Conservation (phyloP, 2,329 filamentous ascomycete genomes). For the Fusarium armeniacum region DNA sequence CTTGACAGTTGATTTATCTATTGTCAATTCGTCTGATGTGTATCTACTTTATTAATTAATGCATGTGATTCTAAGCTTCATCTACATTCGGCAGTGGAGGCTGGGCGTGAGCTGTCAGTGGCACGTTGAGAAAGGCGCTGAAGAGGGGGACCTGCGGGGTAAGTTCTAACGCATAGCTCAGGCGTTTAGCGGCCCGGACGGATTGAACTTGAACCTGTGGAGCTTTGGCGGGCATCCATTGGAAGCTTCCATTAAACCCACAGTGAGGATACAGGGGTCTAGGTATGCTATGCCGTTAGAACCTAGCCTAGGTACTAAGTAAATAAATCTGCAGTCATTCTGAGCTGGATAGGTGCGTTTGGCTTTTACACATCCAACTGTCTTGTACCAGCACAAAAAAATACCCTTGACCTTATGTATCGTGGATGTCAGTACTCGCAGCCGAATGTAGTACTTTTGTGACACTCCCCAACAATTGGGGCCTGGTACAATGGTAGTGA, state of each 20-base stretch:
- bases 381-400: background rate
- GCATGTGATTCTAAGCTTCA: constrained; percentile 22
- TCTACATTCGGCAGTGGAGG: constrained; percentile 7
- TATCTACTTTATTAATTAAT: constrained; percentile 14
- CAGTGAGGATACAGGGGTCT: background rate
- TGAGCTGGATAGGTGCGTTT: background rate
- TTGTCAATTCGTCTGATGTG: background rate
- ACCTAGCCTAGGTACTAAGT: too few relatives aligned
- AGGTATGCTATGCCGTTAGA: too few relatives aligned
- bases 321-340: background rate
- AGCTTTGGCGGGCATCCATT: background rate
- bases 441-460: background rate
- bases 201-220: background rate
- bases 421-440: background rate
- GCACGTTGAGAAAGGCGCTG: constrained; percentile 17
- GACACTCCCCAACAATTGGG: background rate
- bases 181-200: constrained; percentile 5
- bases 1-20: background rate
- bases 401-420: background rate
- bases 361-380: background rate
- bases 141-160: constrained; percentile 40
- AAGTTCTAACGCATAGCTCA: constrained; percentile 6
- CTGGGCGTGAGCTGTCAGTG: constrained; percentile 4
- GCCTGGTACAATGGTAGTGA: constrained; percentile 15
- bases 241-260: background rate